Base-by-base conservation (phyloP, 129 eudicot species). In the Chrysanthemum lavandulifolium region DNA sequence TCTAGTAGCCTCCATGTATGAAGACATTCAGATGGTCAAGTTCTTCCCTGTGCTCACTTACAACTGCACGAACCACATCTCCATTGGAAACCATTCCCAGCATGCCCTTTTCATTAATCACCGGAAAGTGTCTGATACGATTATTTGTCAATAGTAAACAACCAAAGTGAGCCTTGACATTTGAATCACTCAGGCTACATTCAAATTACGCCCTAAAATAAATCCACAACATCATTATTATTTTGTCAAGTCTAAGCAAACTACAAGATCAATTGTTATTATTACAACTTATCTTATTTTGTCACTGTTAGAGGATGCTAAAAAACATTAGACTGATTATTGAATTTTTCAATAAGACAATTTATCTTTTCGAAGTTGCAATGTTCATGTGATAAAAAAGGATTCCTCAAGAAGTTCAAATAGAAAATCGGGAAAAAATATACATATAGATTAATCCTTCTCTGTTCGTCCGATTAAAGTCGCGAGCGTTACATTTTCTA, bases 41-140 rank as follows among this genome's bases (percentile, higher is more conserved):
- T 65, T 95, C 99, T 21, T 95, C 94, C 7, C 99, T 81, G 76
- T 95, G 99, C 82, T 95, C 97, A 40, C 82, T 85, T 76, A 95
- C 99, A 67, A 95, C 99, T 27, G 99, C 99, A 73, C 99, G 97
- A 67, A 95, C 99, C 77, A 95, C 99, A 53, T 95, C 99, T 74
- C 99, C 99, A 45, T 91, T 95, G 31, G 99, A 95, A 67, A 95
- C 99, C 99, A 95, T 95, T 11, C 99, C 99, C 59, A 82, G 71
- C 99, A 95, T 95, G 21, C 77, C 91, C 53, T 80, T 86, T 11
- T 85, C 91, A 57, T 78, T 78, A 3, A 95, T 85, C 79, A 95
- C 99, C 9, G 99, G 97, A 80, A 95, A 91, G 87, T 95, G 99
- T 84, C 99, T 89, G 77, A 95, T 95, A 33, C 99, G 93, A 65